Base-by-base conservation (phyloP, 331 rosid species). In the Prunus yedoensis region DNA sequence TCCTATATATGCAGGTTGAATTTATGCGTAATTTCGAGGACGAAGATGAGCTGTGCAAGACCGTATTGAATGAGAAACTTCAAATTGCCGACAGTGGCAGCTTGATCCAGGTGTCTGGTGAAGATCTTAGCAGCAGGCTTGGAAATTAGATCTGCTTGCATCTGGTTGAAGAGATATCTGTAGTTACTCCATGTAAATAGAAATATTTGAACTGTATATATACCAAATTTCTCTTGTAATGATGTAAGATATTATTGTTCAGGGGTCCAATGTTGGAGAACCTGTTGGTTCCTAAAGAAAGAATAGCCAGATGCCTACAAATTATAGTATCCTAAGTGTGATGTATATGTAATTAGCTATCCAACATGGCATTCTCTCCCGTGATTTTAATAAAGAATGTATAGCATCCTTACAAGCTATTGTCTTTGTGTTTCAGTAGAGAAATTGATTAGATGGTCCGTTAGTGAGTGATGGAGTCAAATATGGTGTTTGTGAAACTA, bases 11-110 rank as follows among this genome's bases (percentile, higher is more conserved):
- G 80, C 74, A 94, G 98, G 91, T 94, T 64, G 97, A 90, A 79
- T 81, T 92, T 84, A 88, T 90, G 75, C 96, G 89, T 18, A 77
- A 75, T 74, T 79, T 94, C 76, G 97, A 84, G 79, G 91, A 76
- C 73, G 88, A 83, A 80, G 99, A 94, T 78, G 96, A 89, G 51
- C 81, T 84, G 71, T 88, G 78, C 93, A 90, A 87, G 89, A 85
- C 71, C 69, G 79, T 86, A 43, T 81, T 92, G 76, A 89, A 86
- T 78, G 91, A 89, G 74, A 94, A 87, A 80, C 92, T 92, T 79
- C 90, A 85, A 66, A 82, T 82, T 51, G 80, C 83, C 45, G 91
- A 85, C 68, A 77, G 79, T 38, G 71, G 81, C 78, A 89, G 93
- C 68, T 83, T 89, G 63, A 88, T 87, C 85, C 94, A 89, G 77